Conservation (phyloP, 192 early-diverging fungal genomes). For the Mortierella alpina region DNA sequence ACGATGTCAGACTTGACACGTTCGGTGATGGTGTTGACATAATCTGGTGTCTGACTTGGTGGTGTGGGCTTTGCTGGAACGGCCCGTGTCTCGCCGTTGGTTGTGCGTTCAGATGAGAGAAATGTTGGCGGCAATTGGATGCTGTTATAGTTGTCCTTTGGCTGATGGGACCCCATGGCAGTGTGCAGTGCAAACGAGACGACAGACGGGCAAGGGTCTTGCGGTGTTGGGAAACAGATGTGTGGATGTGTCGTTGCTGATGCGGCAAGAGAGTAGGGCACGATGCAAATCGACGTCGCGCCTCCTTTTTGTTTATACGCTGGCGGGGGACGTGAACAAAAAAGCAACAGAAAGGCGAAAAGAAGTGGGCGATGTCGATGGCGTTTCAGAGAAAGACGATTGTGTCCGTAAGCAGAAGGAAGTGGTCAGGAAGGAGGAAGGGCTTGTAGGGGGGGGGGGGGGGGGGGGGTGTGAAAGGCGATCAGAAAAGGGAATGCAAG, state of each 20-base stretch:
- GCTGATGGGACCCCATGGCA: constrained; percentile 31
- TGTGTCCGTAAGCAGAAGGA: no score
- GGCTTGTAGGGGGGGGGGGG: no score
- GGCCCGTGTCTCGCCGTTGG: not conserved
- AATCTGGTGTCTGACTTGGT: not conserved
- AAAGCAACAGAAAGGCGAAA: not conserved
- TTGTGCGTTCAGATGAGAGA: constrained; percentile 2
- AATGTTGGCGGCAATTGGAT: constrained; percentile 33
- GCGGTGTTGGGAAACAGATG: no score
- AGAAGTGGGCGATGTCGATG: not conserved
- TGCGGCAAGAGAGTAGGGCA: not conserved
- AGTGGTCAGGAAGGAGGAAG: no score
- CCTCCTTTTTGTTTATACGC: constrained; percentile 1
- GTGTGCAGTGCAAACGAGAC: not conserved
- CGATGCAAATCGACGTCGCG: not conserved
- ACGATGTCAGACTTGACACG: not conserved
- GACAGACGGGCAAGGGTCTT: not conserved
- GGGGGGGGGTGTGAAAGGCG: no score
- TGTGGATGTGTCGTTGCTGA: no score
- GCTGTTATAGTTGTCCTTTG: constrained; percentile 21
- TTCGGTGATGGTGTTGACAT: not conserved
- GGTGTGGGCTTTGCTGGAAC: constrained; percentile 1
- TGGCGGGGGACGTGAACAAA: not conserved
- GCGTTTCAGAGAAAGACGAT: no score
- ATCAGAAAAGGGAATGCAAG: no score